These are phyloP conservation scores for Gilbertella persicaria DNA, from an alignment of 371 early-diverging fungal genomes.

Conservation along the genomic window DNA sequence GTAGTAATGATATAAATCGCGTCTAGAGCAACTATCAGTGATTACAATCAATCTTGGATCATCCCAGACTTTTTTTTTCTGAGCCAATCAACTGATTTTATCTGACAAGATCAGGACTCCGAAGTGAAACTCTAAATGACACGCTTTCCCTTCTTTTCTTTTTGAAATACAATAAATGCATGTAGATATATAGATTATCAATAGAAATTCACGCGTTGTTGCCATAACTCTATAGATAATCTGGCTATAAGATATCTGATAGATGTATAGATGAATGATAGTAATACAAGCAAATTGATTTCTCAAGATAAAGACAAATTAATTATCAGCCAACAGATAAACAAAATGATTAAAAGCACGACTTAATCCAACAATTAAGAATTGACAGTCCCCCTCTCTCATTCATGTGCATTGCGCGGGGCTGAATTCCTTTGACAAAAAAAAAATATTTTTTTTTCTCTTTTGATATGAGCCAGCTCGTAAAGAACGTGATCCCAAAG, in stretches of 20 bases:
- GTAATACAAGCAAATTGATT: background rate
- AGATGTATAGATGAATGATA: background rate
- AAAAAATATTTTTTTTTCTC: background rate
- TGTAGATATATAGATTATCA: too few relatives aligned
- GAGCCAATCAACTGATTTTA: conserved; percentile 19
- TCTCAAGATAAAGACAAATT: background rate
- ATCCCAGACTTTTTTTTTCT: conserved; percentile 5
- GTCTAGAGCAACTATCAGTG: conserved; percentile 8
- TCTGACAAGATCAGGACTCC: conserved; percentile 20
- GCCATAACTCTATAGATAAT: too few relatives aligned
- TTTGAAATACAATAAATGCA: too few relatives aligned
- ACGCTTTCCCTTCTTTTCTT: background rate
- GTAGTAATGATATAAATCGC: conserved; percentile 1
- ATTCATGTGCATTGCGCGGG: too few relatives aligned
- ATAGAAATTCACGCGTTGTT: too few relatives aligned
- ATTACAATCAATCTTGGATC: conserved; percentile 13
- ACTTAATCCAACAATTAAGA: too few relatives aligned
- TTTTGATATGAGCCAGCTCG: background rate
- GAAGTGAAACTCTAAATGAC: conserved; percentile 4
- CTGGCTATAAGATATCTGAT: too few relatives aligned
- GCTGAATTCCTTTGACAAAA: too few relatives aligned
- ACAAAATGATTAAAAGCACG: background rate
- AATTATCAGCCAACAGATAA: background rate
- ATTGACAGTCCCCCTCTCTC: too few relatives aligned
- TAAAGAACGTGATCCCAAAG: conserved; percentile 24